Conservation (phyloP, 257 asterid genomes). For the Thymus quinquecostatus region DNA sequence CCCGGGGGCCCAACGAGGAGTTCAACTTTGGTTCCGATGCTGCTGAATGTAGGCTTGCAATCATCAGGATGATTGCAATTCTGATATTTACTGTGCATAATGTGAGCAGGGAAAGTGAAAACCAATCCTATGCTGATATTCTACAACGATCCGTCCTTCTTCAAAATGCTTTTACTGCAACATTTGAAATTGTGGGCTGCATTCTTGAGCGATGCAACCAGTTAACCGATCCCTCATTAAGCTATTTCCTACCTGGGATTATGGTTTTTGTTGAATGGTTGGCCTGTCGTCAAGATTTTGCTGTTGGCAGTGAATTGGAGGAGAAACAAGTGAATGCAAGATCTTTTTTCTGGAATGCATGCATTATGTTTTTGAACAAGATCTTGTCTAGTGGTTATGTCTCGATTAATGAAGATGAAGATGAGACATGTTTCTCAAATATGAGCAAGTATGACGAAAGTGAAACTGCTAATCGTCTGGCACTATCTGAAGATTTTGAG, state of each 20-base stretch:
- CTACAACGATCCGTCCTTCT: slow-evolving; percentile 87
- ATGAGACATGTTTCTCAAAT: slow-evolving; percentile 76
- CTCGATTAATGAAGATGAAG: slow-evolving; percentile 64
- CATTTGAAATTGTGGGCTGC: slow-evolving; percentile 81
- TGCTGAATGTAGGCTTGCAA: slow-evolving; percentile 66
- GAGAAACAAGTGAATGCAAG: slow-evolving; percentile 76
- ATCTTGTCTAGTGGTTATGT: slow-evolving; percentile 63
- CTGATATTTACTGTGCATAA: slow-evolving; percentile 85
- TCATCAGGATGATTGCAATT: slow-evolving; percentile 75
- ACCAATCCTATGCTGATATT: slow-evolving; percentile 88
- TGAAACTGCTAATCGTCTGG: slow-evolving; percentile 80
- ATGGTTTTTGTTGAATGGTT: slow-evolving; percentile 94
- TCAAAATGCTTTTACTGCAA: slow-evolving; percentile 79
- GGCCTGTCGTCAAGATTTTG: slow-evolving; percentile 81
- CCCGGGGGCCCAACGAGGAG: slow-evolving; percentile 71
- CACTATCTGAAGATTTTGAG: slow-evolving; percentile 91
- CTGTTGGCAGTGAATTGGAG: slow-evolving; percentile 68
- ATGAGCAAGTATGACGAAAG: slow-evolving; percentile 86
- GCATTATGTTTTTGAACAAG: slow-evolving; percentile 67
- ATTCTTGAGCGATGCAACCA: slow-evolving; percentile 76
- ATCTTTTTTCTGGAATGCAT: slow-evolving; percentile 73
- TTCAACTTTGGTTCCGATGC: slow-evolving; percentile 69
- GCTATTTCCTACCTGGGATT: slow-evolving; percentile 86
- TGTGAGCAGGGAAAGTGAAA: slow-evolving; percentile 75
- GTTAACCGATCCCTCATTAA: slow-evolving; percentile 71